phyloP scores from a whole-genome alignment of 140 eudicot genomes.

The Anethum foeniculum region DNA sequence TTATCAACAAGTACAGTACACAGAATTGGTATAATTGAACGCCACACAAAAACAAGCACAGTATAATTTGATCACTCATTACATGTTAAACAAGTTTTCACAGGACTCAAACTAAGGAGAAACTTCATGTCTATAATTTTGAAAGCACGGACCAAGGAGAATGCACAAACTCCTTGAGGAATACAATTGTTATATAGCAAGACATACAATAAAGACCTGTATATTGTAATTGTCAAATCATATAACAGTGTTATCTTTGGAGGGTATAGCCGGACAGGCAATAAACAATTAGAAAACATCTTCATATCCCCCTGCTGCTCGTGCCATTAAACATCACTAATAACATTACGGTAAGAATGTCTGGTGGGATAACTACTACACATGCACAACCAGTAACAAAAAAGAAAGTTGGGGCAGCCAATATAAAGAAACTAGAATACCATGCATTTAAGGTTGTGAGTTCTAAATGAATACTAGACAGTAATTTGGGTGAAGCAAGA shows the following conservation, averaged over 20 bases:
- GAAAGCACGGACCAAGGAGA: not conserved
- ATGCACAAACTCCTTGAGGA: not conserved
- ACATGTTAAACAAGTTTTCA: not conserved
- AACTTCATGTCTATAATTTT: not conserved
- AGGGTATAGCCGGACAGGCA: not conserved
- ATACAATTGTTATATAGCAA: not conserved
- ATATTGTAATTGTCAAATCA: not conserved
- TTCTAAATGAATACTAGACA: not conserved
- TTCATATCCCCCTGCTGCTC: not conserved
- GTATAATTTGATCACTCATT: not conserved
- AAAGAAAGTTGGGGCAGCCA: not conserved
- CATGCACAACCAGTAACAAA: not conserved
- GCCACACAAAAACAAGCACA: not conserved
- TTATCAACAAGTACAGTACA: not conserved
- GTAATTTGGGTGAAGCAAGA: not conserved
- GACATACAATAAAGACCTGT: not conserved
- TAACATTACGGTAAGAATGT: not conserved
- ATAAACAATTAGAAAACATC: not conserved
- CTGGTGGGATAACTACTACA: not conserved
- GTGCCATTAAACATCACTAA: not conserved
- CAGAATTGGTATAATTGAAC: not conserved
- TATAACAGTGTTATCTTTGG: not conserved
- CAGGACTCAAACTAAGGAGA: not conserved
- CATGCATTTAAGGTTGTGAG: not conserved
- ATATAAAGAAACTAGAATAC: not conserved